Conservation (phyloP, 106 monocot species). For the Allium cepa region DNA sequence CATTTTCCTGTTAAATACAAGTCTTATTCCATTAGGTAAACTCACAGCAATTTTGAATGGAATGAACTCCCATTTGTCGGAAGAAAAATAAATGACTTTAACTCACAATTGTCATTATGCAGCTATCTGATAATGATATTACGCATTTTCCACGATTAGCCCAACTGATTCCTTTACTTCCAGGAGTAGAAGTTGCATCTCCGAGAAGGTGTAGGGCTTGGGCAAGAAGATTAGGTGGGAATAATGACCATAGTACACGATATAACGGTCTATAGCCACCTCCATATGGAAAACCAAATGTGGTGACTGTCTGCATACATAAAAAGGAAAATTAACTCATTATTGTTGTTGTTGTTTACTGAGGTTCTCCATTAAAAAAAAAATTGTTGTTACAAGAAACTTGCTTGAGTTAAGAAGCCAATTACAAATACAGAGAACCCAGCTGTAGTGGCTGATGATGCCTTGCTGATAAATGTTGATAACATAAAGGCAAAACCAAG, state of each 20-base stretch:
- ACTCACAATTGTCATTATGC: constrained; percentile 86
- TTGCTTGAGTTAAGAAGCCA: constrained; percentile 88
- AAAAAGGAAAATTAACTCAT: constrained; percentile 20
- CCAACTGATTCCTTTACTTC: constrained; percentile 73
- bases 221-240: constrained; percentile 77
- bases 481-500: constrained; percentile 88
- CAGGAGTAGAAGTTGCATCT: constrained; percentile 60
- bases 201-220: constrained; percentile 71
- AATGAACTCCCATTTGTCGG: no score
- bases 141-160: constrained; percentile 43
- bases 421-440: constrained; percentile 86
- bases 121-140: constrained; percentile 15
- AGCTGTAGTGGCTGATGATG: constrained; percentile 76
- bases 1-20: no score
- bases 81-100: neutral
- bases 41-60: no score
- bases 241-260: constrained; percentile 69
- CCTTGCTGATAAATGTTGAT: constrained; percentile 73
- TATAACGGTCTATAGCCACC: constrained; percentile 10
- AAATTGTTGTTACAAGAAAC: neutral
- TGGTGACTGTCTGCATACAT: constrained; percentile 8
- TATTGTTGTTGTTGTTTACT: no score
- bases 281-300: constrained; percentile 21
- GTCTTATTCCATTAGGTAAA: no score
- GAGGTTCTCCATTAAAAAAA: neutral